phyloP scores from a whole-genome alignment of 2,329 filamentous ascomycete species.

The Hirsutella minnesotensis region DNA sequence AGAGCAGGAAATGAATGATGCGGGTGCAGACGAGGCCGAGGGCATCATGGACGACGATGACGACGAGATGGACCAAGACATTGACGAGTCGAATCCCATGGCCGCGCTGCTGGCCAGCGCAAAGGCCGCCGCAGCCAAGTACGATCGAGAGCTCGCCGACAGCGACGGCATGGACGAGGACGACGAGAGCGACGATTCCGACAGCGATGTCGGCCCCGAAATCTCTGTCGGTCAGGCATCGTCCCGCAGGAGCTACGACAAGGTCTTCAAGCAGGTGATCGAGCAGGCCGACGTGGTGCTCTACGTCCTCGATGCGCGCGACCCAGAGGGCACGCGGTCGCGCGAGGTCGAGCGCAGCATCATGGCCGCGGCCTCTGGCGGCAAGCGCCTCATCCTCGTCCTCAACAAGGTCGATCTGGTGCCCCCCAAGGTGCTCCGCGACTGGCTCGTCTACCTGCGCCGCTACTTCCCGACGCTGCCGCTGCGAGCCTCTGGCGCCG shows the following conservation, averaged over 20 bases:
- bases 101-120: slow-evolving; percentile 82
- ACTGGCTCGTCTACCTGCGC: slow-evolving; percentile 74
- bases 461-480: slow-evolving; percentile 87
- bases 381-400: slow-evolving; percentile 81
- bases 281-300: slow-evolving; percentile 82
- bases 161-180: slow-evolving; percentile 44
- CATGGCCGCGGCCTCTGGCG: slow-evolving; percentile 73
- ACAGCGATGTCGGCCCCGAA: slow-evolving; percentile 44
- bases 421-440: slow-evolving; percentile 67
- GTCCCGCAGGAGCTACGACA: slow-evolving; percentile 83
- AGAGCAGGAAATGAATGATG: slow-evolving; percentile 30
- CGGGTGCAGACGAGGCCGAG: slow-evolving; percentile 33
- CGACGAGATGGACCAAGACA: slow-evolving; percentile 46
- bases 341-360: slow-evolving; percentile 83
- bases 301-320: slow-evolving; percentile 85
- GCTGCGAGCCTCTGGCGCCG: slow-evolving; percentile 70
- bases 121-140: slow-evolving; percentile 62
- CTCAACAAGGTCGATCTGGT: slow-evolving; percentile 95
- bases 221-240: slow-evolving; percentile 41
- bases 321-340: slow-evolving; percentile 82
- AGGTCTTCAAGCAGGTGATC: slow-evolving; percentile 88
- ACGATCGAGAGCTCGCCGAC: slow-evolving; percentile 52
- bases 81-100: slow-evolving; percentile 73
- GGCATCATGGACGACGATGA: slow-evolving; percentile 40
- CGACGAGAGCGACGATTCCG: slow-evolving; percentile 26